Evolutionary conservation across 805 yeast genomes (phyloP).

Genomic region (baker's yeast (Saccharomyces cerevisiae)): DNA sequence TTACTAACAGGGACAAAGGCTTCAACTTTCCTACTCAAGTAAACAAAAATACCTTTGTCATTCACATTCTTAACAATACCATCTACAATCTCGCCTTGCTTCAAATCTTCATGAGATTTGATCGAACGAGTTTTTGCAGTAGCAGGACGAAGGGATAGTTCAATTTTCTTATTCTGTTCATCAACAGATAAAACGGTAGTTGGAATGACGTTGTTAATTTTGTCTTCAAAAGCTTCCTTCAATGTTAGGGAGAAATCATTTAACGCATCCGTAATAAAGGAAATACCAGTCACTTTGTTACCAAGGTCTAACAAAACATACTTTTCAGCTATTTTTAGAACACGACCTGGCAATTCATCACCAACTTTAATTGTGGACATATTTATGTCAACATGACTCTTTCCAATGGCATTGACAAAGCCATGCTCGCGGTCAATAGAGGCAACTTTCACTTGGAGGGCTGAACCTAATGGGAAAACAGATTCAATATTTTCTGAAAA

Average conservation of each 20-base stretch:
- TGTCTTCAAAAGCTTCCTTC: slow-evolving; percentile 38
- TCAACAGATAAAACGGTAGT: slow-evolving; percentile 43
- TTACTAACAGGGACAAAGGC: slow-evolving; percentile 79
- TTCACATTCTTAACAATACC: slow-evolving; percentile 76
- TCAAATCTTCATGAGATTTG: slow-evolving; percentile 42
- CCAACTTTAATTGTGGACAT: slow-evolving; percentile 47
- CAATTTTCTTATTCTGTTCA: slow-evolving; percentile 40
- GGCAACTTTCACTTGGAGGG: slow-evolving; percentile 49
- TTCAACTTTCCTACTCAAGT: slow-evolving; percentile 58
- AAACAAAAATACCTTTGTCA: slow-evolving; percentile 69
- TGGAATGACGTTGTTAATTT: slow-evolving; percentile 42
- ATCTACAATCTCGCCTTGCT: slow-evolving; percentile 62
- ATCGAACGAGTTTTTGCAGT: slow-evolving; percentile 45
- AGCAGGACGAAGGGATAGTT: slow-evolving; percentile 53
- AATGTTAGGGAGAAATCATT: slow-evolving; percentile 53
- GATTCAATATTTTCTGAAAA: slow-evolving; percentile 42
- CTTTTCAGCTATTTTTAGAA: slow-evolving; percentile 49
- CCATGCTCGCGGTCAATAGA: slow-evolving; percentile 47
- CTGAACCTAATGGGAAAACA: slow-evolving; percentile 66
- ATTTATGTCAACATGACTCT: slow-evolving; percentile 36
- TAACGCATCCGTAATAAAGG: slow-evolving; percentile 71
- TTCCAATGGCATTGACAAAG: slow-evolving; percentile 42
- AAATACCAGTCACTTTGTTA: slow-evolving; percentile 43
- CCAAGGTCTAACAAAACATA: slow-evolving; percentile 65
- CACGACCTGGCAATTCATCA: slow-evolving; percentile 49